These are phyloP conservation scores for Sophora flavescens DNA, from an alignment of 306 rosid species.

Conservation along the genomic window DNA sequence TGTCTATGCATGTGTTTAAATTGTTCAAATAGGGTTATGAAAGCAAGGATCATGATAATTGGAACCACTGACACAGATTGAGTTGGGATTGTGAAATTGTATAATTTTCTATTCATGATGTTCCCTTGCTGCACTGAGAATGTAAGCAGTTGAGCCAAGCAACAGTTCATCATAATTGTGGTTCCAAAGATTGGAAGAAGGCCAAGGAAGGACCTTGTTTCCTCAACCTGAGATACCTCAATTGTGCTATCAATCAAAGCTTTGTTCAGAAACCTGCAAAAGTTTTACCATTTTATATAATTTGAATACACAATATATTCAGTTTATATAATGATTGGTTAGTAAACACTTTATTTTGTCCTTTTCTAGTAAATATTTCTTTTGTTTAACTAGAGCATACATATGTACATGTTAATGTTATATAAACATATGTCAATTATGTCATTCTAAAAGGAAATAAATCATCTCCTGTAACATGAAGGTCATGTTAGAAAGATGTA, in stretches of 20 bases:
- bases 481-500: no score
- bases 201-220: slow-evolving; percentile 49
- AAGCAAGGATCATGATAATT: slow-evolving; percentile 39
- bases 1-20: background rate
- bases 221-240: slow-evolving; percentile 37
- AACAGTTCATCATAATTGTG: slow-evolving; percentile 55
- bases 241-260: slow-evolving; percentile 39
- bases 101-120: slow-evolving; percentile 45
- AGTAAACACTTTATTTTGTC: background rate
- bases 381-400: background rate
- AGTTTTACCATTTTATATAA: background rate
- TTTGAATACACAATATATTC: background rate
- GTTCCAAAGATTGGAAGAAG: slow-evolving; percentile 38
- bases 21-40: slow-evolving; percentile 42
- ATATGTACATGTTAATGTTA: background rate
- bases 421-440: background rate
- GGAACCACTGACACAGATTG: slow-evolving; percentile 47
- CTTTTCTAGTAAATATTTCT: background rate
- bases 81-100: slow-evolving; percentile 44
- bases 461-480: no score
- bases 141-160: slow-evolving; percentile 53
- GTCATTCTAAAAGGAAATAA: background rate
- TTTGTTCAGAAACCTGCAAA: slow-evolving; percentile 45
- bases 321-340: background rate
- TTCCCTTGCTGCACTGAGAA: slow-evolving; percentile 49